Evolutionary conservation across 306 rosid species (phyloP).

Genomic region (Sphenostylis stenocarpa): DNA sequence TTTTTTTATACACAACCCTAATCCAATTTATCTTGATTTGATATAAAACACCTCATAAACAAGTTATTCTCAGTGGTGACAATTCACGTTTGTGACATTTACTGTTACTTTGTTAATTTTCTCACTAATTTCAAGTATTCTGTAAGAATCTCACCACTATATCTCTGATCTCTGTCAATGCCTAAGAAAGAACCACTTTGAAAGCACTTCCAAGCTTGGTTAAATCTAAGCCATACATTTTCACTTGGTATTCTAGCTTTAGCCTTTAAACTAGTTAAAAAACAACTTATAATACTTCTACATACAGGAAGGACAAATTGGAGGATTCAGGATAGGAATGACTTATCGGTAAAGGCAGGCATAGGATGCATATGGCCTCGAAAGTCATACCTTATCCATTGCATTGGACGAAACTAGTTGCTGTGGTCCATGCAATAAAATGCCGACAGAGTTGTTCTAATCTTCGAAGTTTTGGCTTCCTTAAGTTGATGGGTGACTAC

Average conservation of each 20-base stretch:
- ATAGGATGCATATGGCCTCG: background rate
- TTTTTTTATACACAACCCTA: no score
- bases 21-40: background rate
- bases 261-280: background rate
- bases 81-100: background rate
- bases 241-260: slow-evolving; percentile 3
- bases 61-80: background rate
- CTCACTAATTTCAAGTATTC: background rate
- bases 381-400: slow-evolving; percentile 31
- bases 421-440: slow-evolving; percentile 4
- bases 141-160: background rate
- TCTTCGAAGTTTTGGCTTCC: background rate
- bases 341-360: background rate
- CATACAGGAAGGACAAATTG: background rate
- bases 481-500: background rate
- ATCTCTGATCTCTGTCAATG: background rate
- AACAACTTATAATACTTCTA: background rate
- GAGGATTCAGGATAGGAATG: background rate
- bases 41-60: background rate
- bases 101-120: background rate
- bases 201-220: background rate
- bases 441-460: background rate
- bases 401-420: background rate
- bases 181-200: background rate
- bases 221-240: background rate